Conservation (phyloP, 2,329 filamentous ascomycete species). For the Alternaria hordeiaustralica region DNA sequence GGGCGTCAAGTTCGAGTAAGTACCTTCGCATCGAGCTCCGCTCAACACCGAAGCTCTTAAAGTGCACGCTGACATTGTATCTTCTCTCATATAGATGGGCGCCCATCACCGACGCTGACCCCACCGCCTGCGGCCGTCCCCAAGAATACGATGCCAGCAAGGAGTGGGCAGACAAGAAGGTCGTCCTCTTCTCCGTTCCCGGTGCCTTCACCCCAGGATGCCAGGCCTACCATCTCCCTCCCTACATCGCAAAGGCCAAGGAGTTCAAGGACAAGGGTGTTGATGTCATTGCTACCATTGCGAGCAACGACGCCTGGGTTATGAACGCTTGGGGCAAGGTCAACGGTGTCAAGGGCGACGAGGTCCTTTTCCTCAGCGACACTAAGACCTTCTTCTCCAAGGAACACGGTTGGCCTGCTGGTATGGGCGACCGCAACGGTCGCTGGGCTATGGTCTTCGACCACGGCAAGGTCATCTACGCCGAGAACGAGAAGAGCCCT, state of each 20-base stretch:
- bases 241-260: constrained; percentile 77
- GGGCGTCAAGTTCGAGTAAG: constrained; percentile 77
- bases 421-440: constrained; percentile 72
- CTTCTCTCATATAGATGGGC: constrained; percentile 65
- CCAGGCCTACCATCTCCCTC: constrained; percentile 79
- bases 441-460: constrained; percentile 81
- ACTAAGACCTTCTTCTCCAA: constrained; percentile 75
- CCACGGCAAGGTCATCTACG: constrained; percentile 81
- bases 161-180: constrained; percentile 74
- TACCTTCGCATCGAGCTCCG: constrained; percentile 18
- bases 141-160: constrained; percentile 81
- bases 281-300: constrained; percentile 80
- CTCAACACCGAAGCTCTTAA: background rate
- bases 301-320: constrained; percentile 84
- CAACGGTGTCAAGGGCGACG: constrained; percentile 76
- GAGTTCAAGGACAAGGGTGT: constrained; percentile 79
- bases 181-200: constrained; percentile 72
- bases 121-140: constrained; percentile 80
- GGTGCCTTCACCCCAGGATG: constrained; percentile 88
- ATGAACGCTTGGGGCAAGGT: constrained; percentile 93
- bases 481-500: constrained; percentile 70
- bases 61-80: background rate
- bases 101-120: constrained; percentile 73
- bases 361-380: constrained; percentile 80
- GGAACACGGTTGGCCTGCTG: constrained; percentile 75